Evolutionary conservation across 2,329 filamentous ascomycete genomes (phyloP), one percentile per base, ranked within the genome.

Genomic region (Penicillium vulpinum): DNA sequence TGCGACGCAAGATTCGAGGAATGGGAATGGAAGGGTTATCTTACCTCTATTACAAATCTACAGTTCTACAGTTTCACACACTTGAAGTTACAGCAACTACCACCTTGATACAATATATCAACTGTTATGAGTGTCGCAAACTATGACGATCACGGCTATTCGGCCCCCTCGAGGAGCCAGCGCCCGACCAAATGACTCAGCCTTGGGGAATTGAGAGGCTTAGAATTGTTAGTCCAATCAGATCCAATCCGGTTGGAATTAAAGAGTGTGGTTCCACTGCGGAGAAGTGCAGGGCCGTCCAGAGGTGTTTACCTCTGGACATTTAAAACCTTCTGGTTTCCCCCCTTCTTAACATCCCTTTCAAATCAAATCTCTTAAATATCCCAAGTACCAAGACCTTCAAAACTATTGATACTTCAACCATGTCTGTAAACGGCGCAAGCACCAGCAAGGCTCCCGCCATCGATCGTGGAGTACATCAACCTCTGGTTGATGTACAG

Each of bases 401-500:
- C 29, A 40, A 43, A 29, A 49, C 31, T 11, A 24, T 43, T 52
- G 50, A 36, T 29, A 35, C n/a, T 28, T 39, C 7, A 59, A 62
- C 13, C 8, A 73, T 73, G 70, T 72, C 70, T 46, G 52, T 59
- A n/a, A 64, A 62, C 54, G 66, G 62, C 51, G 51, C 62, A 53
- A 54, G 59, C 58, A 73, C 65, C 52, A 70, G 74, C 65, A 77
- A 77, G 57, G 70, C 73, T 31, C 67, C 72, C 15, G 67, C 57
- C 29, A 45, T 44, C 35, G 39, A 61, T 18, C 61, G 61, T 7
- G 33, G 61, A 18, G 45, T 55, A 28, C 36, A 55, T 11, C 82
- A 71, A 40, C 77, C 77, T 39, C 76, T 85, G 67, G 88, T 92
- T 77, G 75, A 80, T 4, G 92, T 97, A 46, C 84, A 92, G 70